These are phyloP conservation scores for Aschersonia sp. DNA, from an alignment of 2,329 filamentous ascomycete genomes.

Conservation along the genomic window DNA sequence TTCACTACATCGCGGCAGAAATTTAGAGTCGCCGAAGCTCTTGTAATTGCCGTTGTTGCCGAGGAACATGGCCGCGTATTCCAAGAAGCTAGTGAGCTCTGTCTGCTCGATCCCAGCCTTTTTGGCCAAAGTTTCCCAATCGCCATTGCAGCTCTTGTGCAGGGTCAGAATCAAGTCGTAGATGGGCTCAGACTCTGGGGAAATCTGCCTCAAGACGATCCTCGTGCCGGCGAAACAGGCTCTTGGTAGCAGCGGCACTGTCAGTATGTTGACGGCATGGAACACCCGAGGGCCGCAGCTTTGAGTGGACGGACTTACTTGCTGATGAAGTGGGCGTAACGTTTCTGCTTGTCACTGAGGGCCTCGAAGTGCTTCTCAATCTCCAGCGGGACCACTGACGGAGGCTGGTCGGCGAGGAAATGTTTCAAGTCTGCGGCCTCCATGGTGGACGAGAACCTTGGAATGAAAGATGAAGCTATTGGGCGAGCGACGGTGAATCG, in stretches of 20 bases:
- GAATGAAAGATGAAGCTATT: background rate
- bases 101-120: conserved; percentile 50
- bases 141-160: conserved; percentile 48
- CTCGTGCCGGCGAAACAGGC: conserved; percentile 65
- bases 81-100: conserved; percentile 53
- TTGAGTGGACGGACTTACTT: conserved; percentile 33
- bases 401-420: conserved; percentile 83
- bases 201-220: conserved; percentile 67
- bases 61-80: conserved; percentile 66
- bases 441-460: conserved; percentile 27
- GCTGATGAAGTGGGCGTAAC: conserved; percentile 84
- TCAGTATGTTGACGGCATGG: too few species aligned
- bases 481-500: too few species aligned
- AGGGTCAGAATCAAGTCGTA: conserved; percentile 68
- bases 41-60: conserved; percentile 79
- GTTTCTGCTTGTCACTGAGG: conserved; percentile 60
- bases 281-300: background rate
- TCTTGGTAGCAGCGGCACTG: conserved; percentile 22
- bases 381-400: conserved; percentile 72
- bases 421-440: conserved; percentile 49
- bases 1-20: conserved; percentile 56
- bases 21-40: conserved; percentile 74
- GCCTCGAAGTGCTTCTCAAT: conserved; percentile 88
- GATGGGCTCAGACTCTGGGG: conserved; percentile 66
- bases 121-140: conserved; percentile 54